Conservation (phyloP, 495 filamentous ascomycete genomes). For the Elasticomyces elasticus region DNA sequence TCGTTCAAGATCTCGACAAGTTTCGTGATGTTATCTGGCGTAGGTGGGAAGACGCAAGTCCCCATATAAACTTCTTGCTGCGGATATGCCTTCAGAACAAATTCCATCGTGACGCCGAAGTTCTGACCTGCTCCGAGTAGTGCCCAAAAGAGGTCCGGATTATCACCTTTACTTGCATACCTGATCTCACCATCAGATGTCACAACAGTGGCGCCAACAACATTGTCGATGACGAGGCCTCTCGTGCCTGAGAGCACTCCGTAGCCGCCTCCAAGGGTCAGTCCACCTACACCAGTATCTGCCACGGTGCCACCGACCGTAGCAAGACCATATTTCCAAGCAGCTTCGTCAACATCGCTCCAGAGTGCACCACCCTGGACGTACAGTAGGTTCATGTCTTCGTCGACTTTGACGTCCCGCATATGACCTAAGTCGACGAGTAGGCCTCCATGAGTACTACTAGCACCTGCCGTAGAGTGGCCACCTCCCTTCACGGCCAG, state of each 20-base stretch:
- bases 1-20: slow-evolving; percentile 37
- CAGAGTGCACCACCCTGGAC: slow-evolving; percentile 47
- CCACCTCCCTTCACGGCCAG: slow-evolving; percentile 46
- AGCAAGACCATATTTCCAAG: slow-evolving; percentile 41
- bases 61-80: slow-evolving; percentile 42
- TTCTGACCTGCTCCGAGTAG: slow-evolving; percentile 31
- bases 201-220: slow-evolving; percentile 41
- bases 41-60: slow-evolving; percentile 34
- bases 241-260: slow-evolving; percentile 42
- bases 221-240: slow-evolving; percentile 45
- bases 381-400: slow-evolving; percentile 35
- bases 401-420: slow-evolving; percentile 40
- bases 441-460: slow-evolving; percentile 41
- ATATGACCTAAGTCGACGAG: slow-evolving; percentile 48
- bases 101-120: slow-evolving; percentile 35
- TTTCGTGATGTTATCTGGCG: slow-evolving; percentile 29
- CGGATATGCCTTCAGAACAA: slow-evolving; percentile 39
- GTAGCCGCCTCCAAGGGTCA: slow-evolving; percentile 50
- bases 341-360: slow-evolving; percentile 46
- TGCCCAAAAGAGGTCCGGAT: slow-evolving; percentile 34
- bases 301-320: slow-evolving; percentile 53
- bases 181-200: slow-evolving; percentile 41
- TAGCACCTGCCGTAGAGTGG: slow-evolving; percentile 43
- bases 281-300: slow-evolving; percentile 49
- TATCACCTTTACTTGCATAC: slow-evolving; percentile 29